Percentiles rank a stretch among this genome's conserved stretches.
Evolutionary conservation across 2,329 filamentous ascomycete genomes (phyloP).

Genomic region (Aspergillus aculeatinus): DNA sequence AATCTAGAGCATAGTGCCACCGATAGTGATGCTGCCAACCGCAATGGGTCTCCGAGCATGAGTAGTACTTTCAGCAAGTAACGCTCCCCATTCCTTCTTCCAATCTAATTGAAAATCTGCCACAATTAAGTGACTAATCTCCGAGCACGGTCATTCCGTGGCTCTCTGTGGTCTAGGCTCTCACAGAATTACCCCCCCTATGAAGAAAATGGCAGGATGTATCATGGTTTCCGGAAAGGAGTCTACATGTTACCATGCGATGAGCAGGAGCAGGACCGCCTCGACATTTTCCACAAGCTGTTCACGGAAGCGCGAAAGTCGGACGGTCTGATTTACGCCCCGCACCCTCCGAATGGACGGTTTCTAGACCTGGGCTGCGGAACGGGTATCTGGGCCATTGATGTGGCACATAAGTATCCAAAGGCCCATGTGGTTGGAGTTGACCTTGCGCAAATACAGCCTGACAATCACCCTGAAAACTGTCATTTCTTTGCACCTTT

Average conservation of each 20-base stretch:
- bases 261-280: slow-evolving; percentile 71
- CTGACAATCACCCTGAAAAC: slow-evolving; percentile 68
- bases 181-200: slow-evolving; percentile 44
- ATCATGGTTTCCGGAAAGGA: slow-evolving; percentile 65
- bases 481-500: slow-evolving; percentile 65
- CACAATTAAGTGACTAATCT: slow-evolving; percentile 19
- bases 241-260: slow-evolving; percentile 78
- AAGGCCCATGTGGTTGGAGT: slow-evolving; percentile 60
- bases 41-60: slow-evolving; percentile 30
- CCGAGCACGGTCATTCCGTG: slow-evolving; percentile 2
- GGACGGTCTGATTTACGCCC: slow-evolving; percentile 45
- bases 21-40: slow-evolving; percentile 25
- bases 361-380: slow-evolving; percentile 74
- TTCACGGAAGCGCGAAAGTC: slow-evolving; percentile 62
- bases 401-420: slow-evolving; percentile 70
- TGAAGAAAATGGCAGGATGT: slow-evolving; percentile 68
- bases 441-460: slow-evolving; percentile 63
- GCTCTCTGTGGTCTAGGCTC: slow-evolving; percentile 25
- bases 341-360: slow-evolving; percentile 44
- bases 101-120: background rate
- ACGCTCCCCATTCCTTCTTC: slow-evolving; percentile 15
- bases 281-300: slow-evolving; percentile 80
- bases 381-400: slow-evolving; percentile 88
- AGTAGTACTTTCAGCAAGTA: slow-evolving; percentile 23
- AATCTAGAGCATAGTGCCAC: slow-evolving; percentile 22